Conservation (phyloP, 495 filamentous ascomycete genomes). For the Penicillium flavigenum region DNA sequence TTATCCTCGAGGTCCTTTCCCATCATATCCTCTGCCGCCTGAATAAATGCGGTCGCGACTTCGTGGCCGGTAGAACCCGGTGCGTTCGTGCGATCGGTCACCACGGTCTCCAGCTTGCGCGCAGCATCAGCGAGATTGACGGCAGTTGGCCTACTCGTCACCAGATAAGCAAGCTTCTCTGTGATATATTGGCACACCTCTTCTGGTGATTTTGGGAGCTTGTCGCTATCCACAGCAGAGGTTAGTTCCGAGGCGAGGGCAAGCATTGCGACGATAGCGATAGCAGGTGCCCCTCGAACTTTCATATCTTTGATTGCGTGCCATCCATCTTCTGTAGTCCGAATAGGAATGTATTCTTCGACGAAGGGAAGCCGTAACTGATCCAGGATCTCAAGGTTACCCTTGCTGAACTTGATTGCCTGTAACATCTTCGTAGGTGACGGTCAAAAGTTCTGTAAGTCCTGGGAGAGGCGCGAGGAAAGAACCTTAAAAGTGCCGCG, state of each 20-base stretch:
- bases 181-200: constrained; percentile 67
- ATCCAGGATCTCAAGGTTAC: constrained; percentile 81
- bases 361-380: constrained; percentile 88
- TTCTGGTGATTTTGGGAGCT: constrained; percentile 43
- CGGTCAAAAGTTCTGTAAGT: background rate
- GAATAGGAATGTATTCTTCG: constrained; percentile 73
- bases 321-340: constrained; percentile 78
- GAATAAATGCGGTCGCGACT: constrained; percentile 66
- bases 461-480: background rate
- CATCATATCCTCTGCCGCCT: constrained; percentile 81
- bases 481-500: background rate
- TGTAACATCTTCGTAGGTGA: constrained; percentile 59
- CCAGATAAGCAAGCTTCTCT: constrained; percentile 75
- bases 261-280: constrained; percentile 93
- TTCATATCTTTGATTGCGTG: constrained; percentile 92
- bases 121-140: constrained; percentile 93
- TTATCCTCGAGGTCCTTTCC: constrained; percentile 86
- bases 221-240: constrained; percentile 20
- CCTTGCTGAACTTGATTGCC: constrained; percentile 81
- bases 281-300: constrained; percentile 90
- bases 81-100: constrained; percentile 37
- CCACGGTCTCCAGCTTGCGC: constrained; percentile 64
- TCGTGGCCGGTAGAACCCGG: constrained; percentile 39
- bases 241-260: constrained; percentile 66
- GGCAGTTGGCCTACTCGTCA: constrained; percentile 85